phyloP scores from a whole-genome alignment of 441 rosid species.

The Melastoma candidum region DNA sequence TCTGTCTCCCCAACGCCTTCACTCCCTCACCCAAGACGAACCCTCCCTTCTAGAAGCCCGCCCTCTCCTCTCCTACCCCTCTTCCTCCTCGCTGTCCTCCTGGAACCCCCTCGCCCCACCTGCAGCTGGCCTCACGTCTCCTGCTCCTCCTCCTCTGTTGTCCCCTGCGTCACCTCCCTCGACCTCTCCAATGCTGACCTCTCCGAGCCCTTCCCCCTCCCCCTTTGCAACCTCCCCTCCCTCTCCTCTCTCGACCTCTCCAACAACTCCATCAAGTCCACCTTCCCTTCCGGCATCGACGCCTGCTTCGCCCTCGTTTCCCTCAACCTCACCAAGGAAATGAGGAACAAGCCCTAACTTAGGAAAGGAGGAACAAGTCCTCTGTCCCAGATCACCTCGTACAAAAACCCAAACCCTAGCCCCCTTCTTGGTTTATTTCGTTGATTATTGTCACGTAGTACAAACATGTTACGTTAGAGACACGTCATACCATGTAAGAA shows the following conservation, averaged over 20 bases:
- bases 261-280: slow-evolving; percentile 13
- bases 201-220: slow-evolving; percentile 13
- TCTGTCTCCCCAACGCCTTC: slow-evolving; percentile 2
- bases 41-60: slow-evolving; percentile 18
- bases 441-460: too few relatives aligned
- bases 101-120: slow-evolving; percentile 17
- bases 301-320: slow-evolving; percentile 1
- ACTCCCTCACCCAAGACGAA: slow-evolving; percentile 16
- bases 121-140: slow-evolving; percentile 13
- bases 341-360: too few relatives aligned
- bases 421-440: too few relatives aligned
- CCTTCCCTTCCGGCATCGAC: slow-evolving; percentile 12
- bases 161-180: slow-evolving; percentile 11
- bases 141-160: slow-evolving; percentile 4
- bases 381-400: too few relatives aligned
- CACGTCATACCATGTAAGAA: too few relatives aligned
- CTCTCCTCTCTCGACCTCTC: slow-evolving; percentile 14
- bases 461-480: too few relatives aligned
- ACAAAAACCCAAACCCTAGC: too few relatives aligned
- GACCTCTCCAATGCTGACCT: slow-evolving; percentile 6
- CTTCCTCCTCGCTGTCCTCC: slow-evolving; percentile 10
- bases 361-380: too few relatives aligned
- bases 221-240: slow-evolving; percentile 18
- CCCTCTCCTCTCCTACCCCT: slow-evolving; percentile 9
- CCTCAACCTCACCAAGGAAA: slow-evolving; percentile 9